Evolutionary conservation across 108 stramenopile genomes (phyloP), one percentile per base, ranked within the genome.

Genomic region (Halocafeteria seosinensis): DNA sequence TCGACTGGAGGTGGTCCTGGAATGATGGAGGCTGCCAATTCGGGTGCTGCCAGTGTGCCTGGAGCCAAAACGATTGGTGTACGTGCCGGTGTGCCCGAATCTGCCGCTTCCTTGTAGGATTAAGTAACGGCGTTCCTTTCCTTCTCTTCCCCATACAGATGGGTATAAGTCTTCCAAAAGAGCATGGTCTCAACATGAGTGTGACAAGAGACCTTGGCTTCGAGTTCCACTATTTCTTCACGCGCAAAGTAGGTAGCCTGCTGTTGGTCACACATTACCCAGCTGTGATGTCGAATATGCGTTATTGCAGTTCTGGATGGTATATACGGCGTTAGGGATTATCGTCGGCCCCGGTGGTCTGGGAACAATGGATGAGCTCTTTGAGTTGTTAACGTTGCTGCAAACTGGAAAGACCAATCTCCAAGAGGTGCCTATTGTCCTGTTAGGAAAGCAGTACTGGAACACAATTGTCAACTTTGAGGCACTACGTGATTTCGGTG

Each of bases 231-330:
- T 78, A 78, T 69, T 78, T 78, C 67, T 72, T 73, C 57, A 75
- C 74, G 0, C 38, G 77, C 17, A 78, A 78, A n/a, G n/a, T n/a
- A n/a, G n/a, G n/a, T n/a, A n/a, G n/a, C n/a, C n/a, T 64, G 42
- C 21, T 47, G 21, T 21, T 21, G 42, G 21, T 21, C 42, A 47
- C 42, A 47, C 42, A 47, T n/a, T n/a, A n/a, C n/a, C n/a, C n/a
- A n/a, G n/a, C n/a, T n/a, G n/a, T n/a, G n/a, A n/a, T n/a, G n/a
- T n/a, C n/a, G n/a, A n/a, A n/a, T n/a, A n/a, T n/a, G n/a, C n/a
- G n/a, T n/a, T n/a, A 47, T 47, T 21, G n/a, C n/a, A n/a, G 63
- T 77, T 77, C 74, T 77, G 76, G 76, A 76, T 78, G 77, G 70
- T 78, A 26, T 71, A 73, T 60, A 65, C 72, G 37, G 72, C 73